Evolutionary conservation across 116 monocot species (phyloP).

Genomic region (Trichopus zeylanicus): DNA sequence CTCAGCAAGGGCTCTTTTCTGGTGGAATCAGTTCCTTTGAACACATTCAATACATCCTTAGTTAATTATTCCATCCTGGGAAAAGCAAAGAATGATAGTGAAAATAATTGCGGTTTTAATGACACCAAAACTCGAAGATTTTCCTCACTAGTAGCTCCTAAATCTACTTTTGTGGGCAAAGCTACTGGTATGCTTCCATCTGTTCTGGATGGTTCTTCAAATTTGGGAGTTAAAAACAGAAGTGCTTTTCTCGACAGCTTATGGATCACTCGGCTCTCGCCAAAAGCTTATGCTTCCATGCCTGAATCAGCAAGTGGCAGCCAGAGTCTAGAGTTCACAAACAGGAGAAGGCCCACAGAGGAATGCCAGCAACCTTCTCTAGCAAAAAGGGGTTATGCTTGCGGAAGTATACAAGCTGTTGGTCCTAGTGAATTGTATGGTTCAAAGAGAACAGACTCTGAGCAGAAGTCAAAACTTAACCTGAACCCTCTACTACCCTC

Average conservation of each 20-base stretch:
- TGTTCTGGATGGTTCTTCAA: slow-evolving; percentile 1
- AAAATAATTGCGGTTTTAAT: not conserved
- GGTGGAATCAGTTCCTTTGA: not conserved
- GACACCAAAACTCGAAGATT: not conserved
- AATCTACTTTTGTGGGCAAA: not conserved
- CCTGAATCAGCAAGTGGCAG: slow-evolving; percentile 3
- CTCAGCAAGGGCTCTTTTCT: not conserved
- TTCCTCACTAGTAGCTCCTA: not conserved
- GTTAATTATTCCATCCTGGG: not conserved
- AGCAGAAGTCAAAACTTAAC: slow-evolving; percentile 21
- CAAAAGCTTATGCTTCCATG: slow-evolving; percentile 16
- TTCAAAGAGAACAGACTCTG: slow-evolving; percentile 8
- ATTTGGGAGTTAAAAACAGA: slow-evolving; percentile 7
- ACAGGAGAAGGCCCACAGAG: not conserved
- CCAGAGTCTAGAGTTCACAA: not conserved
- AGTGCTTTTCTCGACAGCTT: slow-evolving; percentile 23
- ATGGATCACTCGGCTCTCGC: slow-evolving; percentile 45
- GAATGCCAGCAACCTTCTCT: not conserved
- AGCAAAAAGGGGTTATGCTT: not conserved
- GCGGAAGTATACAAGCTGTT: not conserved
- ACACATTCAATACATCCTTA: not conserved
- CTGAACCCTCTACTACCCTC: slow-evolving; percentile 24
- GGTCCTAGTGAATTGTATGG: not conserved
- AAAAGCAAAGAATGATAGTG: slow-evolving; percentile 1
- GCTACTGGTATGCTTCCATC: slow-evolving; percentile 2